phyloP scores from a whole-genome alignment of 1,139 yeast species.

The Saccharomyces hybrid region DNA sequence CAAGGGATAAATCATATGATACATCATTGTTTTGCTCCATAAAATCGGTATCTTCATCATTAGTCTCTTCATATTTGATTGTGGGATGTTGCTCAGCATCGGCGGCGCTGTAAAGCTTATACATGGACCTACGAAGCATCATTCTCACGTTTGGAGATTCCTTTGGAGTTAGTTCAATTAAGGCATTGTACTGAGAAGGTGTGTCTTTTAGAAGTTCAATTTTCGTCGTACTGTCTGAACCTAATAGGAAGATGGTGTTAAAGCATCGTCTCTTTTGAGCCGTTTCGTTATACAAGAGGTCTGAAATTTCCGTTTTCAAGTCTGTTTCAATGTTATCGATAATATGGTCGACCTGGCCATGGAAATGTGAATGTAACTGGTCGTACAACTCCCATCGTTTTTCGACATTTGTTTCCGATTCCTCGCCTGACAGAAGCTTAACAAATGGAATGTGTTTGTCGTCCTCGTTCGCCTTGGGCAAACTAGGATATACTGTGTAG shows the following conservation, averaged over 20 bases:
- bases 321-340: constrained; percentile 26
- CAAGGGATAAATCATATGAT: constrained; percentile 28
- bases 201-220: constrained; percentile 20
- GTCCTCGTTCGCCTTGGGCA: constrained; percentile 1
- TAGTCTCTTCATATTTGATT: constrained; percentile 6
- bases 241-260: constrained; percentile 28
- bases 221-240: constrained; percentile 29
- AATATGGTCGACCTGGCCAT: constrained; percentile 26
- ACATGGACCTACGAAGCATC: constrained; percentile 32
- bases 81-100: constrained; percentile 13
- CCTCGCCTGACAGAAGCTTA: constrained; percentile 35
- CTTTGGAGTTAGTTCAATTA: constrained; percentile 29
- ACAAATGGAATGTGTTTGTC: constrained; percentile 32
- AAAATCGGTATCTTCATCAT: constrained; percentile 4
- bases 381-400: constrained; percentile 35
- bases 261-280: constrained; percentile 15
- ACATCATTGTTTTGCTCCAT: constrained; percentile 12
- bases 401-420: constrained; percentile 26
- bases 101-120: constrained; percentile 24
- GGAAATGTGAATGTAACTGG: constrained; percentile 29
- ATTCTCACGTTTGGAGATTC: constrained; percentile 33
- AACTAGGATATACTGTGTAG: constrained; percentile 19
- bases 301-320: constrained; percentile 22
- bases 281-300: constrained; percentile 14
- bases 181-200: constrained; percentile 13